Conservation (phyloP, 345 rosid genomes). For the Moricandia arvensis region DNA sequence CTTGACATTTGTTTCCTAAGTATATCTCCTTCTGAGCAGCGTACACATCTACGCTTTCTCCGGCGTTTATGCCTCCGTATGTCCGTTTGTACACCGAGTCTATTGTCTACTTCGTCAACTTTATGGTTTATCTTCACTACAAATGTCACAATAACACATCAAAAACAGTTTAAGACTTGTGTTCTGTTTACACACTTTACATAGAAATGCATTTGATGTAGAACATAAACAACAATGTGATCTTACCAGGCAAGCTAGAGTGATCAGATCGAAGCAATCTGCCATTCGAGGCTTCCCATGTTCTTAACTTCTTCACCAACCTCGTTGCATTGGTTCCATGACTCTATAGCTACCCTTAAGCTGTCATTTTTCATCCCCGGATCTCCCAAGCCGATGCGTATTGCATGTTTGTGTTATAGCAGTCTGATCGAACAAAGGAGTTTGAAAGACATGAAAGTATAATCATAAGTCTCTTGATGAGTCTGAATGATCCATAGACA, state of each 20-base stretch:
- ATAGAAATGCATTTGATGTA: not conserved
- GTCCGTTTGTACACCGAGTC: conserved; percentile 47
- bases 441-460: conserved; percentile 26
- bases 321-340: conserved; percentile 76
- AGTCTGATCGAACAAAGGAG: conserved; percentile 21
- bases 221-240: conserved; percentile 5
- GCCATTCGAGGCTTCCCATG: conserved; percentile 78
- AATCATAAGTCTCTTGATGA: conserved; percentile 14
- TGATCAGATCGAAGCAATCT: conserved; percentile 64
- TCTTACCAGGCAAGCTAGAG: conserved; percentile 32
- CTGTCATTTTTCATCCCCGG: conserved; percentile 49
- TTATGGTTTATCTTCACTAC: conserved; percentile 41
- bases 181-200: too few relatives aligned
- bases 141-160: conserved; percentile 20
- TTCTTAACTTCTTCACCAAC: conserved; percentile 57
- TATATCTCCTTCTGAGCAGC: conserved; percentile 62
- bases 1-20: conserved; percentile 61
- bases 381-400: conserved; percentile 36
- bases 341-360: conserved; percentile 57
- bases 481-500: not conserved
- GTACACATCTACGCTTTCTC: conserved; percentile 41
- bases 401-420: not conserved
- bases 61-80: conserved; percentile 40
- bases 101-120: conserved; percentile 59
- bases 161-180: not conserved